Conservation (phyloP, 345 rosid genomes). For the Brassica juncea region DNA sequence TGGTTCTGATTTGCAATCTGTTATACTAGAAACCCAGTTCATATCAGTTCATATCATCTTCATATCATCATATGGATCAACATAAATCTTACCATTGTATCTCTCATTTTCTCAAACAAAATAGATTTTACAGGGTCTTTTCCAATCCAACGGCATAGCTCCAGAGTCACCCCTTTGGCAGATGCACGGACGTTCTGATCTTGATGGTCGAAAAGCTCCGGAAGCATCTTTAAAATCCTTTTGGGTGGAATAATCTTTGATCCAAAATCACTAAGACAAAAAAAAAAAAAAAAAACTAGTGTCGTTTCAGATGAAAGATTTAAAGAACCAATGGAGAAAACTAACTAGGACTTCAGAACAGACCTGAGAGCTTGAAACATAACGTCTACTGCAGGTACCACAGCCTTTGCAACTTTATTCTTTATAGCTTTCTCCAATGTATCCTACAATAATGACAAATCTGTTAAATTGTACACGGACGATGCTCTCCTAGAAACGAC, state of each 20-base stretch:
- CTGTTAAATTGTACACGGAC: background rate
- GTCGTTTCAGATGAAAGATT: constrained; percentile 6
- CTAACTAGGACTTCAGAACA: constrained; percentile 27
- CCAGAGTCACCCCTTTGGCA: constrained; percentile 93
- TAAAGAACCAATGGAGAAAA: constrained; percentile 27
- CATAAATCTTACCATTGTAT: constrained; percentile 80
- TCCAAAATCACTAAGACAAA: constrained; percentile 83
- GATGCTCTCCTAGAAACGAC: constrained; percentile 10
- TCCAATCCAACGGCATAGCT: constrained; percentile 99
- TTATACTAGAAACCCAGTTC: constrained; percentile 13
- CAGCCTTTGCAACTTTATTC: constrained; percentile 99
- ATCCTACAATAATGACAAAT: constrained; percentile 56
- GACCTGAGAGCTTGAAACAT: constrained; percentile 97
- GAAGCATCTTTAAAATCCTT: constrained; percentile 96
- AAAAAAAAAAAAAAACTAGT: constrained; percentile 2
- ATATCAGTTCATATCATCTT: background rate
- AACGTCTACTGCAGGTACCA: constrained; percentile 98
- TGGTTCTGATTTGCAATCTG: background rate
- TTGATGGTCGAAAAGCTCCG: constrained; percentile 98
- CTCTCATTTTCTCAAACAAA: constrained; percentile 98
- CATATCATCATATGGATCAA: no score
- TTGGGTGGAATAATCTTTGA: constrained; percentile 88
- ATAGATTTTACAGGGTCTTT: constrained; percentile 97
- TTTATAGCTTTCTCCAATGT: constrained; percentile 98
- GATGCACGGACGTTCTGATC: constrained; percentile 98